Base-by-base conservation (phyloP, 495 filamentous ascomycete species). In the Penicilliopsis zonata region DNA sequence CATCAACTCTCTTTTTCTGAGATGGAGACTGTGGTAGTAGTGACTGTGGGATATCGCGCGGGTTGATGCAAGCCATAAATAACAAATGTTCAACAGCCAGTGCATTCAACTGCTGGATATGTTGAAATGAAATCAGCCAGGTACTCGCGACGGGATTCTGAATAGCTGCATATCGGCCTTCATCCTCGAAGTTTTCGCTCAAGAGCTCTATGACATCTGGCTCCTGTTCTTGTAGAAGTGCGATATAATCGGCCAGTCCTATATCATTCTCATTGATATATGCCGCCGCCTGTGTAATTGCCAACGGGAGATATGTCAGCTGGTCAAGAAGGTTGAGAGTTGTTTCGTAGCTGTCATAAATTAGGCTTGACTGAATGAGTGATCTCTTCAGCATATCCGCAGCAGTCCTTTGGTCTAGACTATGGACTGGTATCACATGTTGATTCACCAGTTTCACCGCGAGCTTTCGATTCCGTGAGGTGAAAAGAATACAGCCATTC, bases 81-180 rank as follows among this genome's bases (percentile, higher is more conserved):
- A 37, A 37, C 13, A 67, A 31, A 20, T 53, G 43, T 1, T 57
- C 36, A 5, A 52, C 52, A 4, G 61, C 60, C 3, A 37, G 15
- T 0, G 21, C 13, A 29, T 63, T 37, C 9, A 31, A 30, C 18
- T 44, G 31, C 30, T 43, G 47, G 15, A 67, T 59, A 30, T 65
- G 56, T 2, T 57, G 44, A 33, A 69, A 63, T 5, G 63, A 63
- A 12, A 69, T 49, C 2, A 58, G 44, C 63, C 57, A 70, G 2
- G 65, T 72, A 6, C 40, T 48, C 14, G 61, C 62, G 5, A 70
- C 49, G 4, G 65, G 48, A 40, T 66, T 68, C 32, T 58, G 50
- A 13, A 42, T 46, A 5, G 42, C 46, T 4, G 2, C 4, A 35
- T 67, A 61, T 20, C 59, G 41, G 17, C 41, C 34, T 3, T 49